Evolutionary conservation across 179 eudicot species (phyloP).

Genomic region (Patellifolia procumbens): DNA sequence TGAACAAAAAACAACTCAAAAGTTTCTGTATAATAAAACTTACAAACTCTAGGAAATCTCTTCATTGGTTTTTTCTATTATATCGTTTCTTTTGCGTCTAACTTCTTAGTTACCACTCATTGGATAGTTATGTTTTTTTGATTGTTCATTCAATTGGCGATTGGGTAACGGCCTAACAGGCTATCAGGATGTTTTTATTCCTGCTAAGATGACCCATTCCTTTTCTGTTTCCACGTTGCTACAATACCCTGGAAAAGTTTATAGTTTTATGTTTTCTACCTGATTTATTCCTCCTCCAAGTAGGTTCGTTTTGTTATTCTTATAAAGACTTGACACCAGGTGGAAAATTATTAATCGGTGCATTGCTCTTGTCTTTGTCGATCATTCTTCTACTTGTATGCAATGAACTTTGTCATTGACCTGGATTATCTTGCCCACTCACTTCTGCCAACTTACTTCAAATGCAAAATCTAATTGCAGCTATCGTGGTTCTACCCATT

Average conservation of each 20-base stretch:
- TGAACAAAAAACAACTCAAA: not conserved
- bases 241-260: not conserved
- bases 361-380: not conserved
- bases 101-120: not conserved
- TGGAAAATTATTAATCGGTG: constrained; percentile 2
- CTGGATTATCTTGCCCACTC: not conserved
- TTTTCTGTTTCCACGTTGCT: not conserved
- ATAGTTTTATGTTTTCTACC: not conserved
- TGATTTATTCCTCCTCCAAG: not conserved
- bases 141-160: not conserved
- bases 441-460: no score
- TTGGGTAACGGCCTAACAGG: not conserved
- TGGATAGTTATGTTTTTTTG: not conserved
- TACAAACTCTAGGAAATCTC: not conserved
- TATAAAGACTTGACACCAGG: not conserved
- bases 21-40: not conserved
- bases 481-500: constrained; percentile 88
- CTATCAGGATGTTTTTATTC: not conserved
- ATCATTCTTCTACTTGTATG: not conserved
- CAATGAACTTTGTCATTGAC: not conserved
- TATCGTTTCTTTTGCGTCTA: not conserved
- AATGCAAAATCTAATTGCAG: no score
- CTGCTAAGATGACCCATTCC: not conserved
- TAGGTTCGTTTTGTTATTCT: not conserved
- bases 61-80: not conserved